Percentiles rank a stretch among this genome's conserved stretches.
Evolutionary conservation across 177 flowering plant species (phyloP).

Genomic region (Vitis hybrid): DNA sequence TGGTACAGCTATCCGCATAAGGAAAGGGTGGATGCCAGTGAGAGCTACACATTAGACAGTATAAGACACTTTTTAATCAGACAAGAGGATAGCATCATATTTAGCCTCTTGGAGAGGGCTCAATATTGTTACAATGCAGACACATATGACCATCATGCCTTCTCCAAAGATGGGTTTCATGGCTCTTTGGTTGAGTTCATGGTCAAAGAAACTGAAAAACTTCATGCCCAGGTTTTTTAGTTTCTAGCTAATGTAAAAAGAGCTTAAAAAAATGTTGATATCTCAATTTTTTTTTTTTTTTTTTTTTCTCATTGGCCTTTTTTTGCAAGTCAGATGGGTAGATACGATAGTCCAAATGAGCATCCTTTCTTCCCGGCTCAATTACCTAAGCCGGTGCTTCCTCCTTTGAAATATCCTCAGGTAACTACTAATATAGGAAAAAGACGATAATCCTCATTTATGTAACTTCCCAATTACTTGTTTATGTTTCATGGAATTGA

Average conservation of each 20-base stretch:
- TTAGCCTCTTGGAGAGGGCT: slow-evolving; percentile 67
- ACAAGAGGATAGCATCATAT: slow-evolving; percentile 64
- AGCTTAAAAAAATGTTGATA: not conserved
- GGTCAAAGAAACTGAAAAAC: slow-evolving; percentile 66
- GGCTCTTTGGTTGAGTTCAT: slow-evolving; percentile 68
- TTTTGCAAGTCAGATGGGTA: slow-evolving; percentile 42
- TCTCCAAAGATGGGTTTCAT: slow-evolving; percentile 46
- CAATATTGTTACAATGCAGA: slow-evolving; percentile 56
- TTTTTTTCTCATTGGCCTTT: not conserved
- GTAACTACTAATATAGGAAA: slow-evolving; percentile 15
- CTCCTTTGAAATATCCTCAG: slow-evolving; percentile 62
- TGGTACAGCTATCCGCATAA: slow-evolving; percentile 31
- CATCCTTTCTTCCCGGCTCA: slow-evolving; percentile 56
- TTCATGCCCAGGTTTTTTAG: slow-evolving; percentile 49
- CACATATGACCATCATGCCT: slow-evolving; percentile 46
- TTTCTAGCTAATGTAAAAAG: not conserved
- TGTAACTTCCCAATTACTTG: too few species aligned
- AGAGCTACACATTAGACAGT: slow-evolving; percentile 53
- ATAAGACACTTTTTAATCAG: slow-evolving; percentile 51
- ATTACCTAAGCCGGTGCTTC: slow-evolving; percentile 55
- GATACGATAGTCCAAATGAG: slow-evolving; percentile 69
- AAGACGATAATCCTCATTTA: too few species aligned
- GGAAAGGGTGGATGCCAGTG: slow-evolving; percentile 49
- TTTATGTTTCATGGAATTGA: too few species aligned
- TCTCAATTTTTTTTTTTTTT: not conserved